Percentiles rank a stretch among this genome's conserved stretches.
phyloP scores from a whole-genome alignment of 1,284 basidiomycete species.

The Ceratobasidium sp. region DNA sequence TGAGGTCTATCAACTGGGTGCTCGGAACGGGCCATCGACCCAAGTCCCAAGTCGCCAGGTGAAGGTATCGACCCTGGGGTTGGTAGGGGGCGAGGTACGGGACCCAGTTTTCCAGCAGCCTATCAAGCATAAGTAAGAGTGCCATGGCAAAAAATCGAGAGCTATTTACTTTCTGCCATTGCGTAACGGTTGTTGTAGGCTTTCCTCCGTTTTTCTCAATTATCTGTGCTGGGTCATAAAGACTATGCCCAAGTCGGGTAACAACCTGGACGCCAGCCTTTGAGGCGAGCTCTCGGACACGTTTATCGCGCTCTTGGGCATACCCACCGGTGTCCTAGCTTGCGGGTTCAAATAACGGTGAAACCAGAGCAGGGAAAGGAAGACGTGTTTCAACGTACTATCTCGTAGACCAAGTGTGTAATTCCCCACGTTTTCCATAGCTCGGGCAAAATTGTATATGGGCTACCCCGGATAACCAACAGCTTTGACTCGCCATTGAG shows the following conservation, averaged over 20 bases:
- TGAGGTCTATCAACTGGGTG: slow-evolving; percentile 48
- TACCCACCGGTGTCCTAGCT: slow-evolving; percentile 54
- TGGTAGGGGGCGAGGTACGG: slow-evolving; percentile 51
- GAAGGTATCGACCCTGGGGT: slow-evolving; percentile 54
- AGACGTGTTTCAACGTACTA: slow-evolving; percentile 28
- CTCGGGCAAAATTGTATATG: slow-evolving; percentile 59
- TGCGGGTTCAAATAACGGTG: background rate
- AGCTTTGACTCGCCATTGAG: slow-evolving; percentile 61
- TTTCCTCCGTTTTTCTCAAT: slow-evolving; percentile 55
- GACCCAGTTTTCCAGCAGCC: slow-evolving; percentile 54
- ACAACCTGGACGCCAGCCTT: slow-evolving; percentile 56
- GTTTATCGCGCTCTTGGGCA: slow-evolving; percentile 47
- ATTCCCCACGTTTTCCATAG: slow-evolving; percentile 63
- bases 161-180: slow-evolving; percentile 55
- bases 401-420: slow-evolving; percentile 63
- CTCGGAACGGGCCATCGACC: slow-evolving; percentile 39
- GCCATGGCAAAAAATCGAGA: background rate
- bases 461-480: slow-evolving; percentile 64
- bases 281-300: slow-evolving; percentile 53
- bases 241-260: slow-evolving; percentile 58
- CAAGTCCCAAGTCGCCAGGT: slow-evolving; percentile 53
- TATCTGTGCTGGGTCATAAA: slow-evolving; percentile 58
- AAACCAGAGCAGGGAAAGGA: background rate
- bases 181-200: slow-evolving; percentile 56
- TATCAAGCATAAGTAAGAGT: slow-evolving; percentile 14